phyloP scores from a whole-genome alignment of 2,329 filamentous ascomycete species.

The Davidsoniella australis region DNA sequence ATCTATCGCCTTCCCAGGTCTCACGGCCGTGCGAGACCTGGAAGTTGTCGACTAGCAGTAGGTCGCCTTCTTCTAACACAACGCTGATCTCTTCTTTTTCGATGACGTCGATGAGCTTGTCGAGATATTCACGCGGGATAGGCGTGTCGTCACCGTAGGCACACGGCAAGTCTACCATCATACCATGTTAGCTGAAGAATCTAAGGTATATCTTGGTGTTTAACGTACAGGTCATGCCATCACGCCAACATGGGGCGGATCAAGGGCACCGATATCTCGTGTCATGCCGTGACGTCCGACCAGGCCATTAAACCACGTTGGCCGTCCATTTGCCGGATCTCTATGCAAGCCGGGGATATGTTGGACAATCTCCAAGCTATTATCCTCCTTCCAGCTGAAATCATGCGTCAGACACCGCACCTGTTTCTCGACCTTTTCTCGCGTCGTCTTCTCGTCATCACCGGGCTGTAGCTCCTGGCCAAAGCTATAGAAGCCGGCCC shows the following conservation, averaged over 20 bases:
- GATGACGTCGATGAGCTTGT: constrained; percentile 14
- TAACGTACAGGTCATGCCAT: constrained; percentile 14
- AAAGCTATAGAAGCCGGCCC: constrained; percentile 17
- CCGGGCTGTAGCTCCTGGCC: constrained; percentile 16
- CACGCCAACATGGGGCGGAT: constrained; percentile 13
- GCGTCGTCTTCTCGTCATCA: constrained; percentile 9
- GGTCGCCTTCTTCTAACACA: constrained; percentile 13
- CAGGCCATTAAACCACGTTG: constrained; percentile 14
- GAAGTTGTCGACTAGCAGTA: constrained; percentile 14
- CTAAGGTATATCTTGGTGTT: background rate
- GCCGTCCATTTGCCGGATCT: constrained; percentile 9
- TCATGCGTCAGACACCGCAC: constrained; percentile 12
- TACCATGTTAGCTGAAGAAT: no score
- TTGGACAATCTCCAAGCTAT: constrained; percentile 13
- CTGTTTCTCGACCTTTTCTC: constrained; percentile 13
- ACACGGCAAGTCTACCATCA: constrained; percentile 11
- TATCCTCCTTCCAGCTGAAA: constrained; percentile 12
- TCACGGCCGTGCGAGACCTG: constrained; percentile 9
- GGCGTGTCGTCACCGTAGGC: constrained; percentile 13
- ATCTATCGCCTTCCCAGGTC: background rate
- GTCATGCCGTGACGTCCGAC: constrained; percentile 14
- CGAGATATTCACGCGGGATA: constrained; percentile 10
- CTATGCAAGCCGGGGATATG: constrained; percentile 13
- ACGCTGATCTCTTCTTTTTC: constrained; percentile 14
- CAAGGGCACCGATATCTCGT: constrained; percentile 13